These are phyloP conservation scores for Wickerhamiella shivajii DNA, from an alignment of 805 yeast genomes.

Conservation along the genomic window DNA sequence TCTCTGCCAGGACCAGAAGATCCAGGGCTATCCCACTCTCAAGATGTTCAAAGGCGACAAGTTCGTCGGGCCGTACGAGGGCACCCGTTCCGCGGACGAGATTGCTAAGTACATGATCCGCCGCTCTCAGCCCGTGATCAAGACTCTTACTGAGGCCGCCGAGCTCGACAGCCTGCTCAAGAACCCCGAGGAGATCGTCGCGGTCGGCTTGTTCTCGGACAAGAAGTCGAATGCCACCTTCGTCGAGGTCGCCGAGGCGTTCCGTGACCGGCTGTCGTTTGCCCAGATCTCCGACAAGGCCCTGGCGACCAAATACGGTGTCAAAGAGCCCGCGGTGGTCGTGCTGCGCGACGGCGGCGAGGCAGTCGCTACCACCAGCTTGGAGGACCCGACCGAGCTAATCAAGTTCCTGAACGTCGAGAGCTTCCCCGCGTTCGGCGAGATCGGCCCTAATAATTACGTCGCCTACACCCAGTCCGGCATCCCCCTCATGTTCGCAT, in stretches of 20 bases:
- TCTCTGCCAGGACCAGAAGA: slow-evolving; percentile 48
- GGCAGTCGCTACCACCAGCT: slow-evolving; percentile 22
- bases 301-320: slow-evolving; percentile 29
- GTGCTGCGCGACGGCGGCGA: slow-evolving; percentile 26
- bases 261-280: slow-evolving; percentile 53
- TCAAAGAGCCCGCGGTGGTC: slow-evolving; percentile 35
- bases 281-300: slow-evolving; percentile 30
- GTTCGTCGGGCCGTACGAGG: slow-evolving; percentile 52
- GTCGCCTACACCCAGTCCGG: slow-evolving; percentile 54
- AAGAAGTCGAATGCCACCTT: slow-evolving; percentile 41
- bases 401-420: slow-evolving; percentile 41
- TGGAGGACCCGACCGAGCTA: slow-evolving; percentile 26
- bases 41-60: slow-evolving; percentile 43
- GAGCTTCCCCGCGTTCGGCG: slow-evolving; percentile 74
- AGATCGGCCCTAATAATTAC: slow-evolving; percentile 69
- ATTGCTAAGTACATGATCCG: slow-evolving; percentile 68
- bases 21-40: slow-evolving; percentile 76
- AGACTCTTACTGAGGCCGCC: slow-evolving; percentile 32
- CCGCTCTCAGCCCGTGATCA: slow-evolving; percentile 67
- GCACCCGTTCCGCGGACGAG: slow-evolving; percentile 70
- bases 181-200: slow-evolving; percentile 27
- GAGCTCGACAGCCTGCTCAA: slow-evolving; percentile 33
- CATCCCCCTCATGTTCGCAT: slow-evolving; percentile 76
- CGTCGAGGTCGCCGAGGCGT: slow-evolving; percentile 42
- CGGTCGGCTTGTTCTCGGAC: slow-evolving; percentile 40